Evolutionary conservation across 148 eudicot genomes (phyloP).

Genomic region (Amaranthus cruentus): DNA sequence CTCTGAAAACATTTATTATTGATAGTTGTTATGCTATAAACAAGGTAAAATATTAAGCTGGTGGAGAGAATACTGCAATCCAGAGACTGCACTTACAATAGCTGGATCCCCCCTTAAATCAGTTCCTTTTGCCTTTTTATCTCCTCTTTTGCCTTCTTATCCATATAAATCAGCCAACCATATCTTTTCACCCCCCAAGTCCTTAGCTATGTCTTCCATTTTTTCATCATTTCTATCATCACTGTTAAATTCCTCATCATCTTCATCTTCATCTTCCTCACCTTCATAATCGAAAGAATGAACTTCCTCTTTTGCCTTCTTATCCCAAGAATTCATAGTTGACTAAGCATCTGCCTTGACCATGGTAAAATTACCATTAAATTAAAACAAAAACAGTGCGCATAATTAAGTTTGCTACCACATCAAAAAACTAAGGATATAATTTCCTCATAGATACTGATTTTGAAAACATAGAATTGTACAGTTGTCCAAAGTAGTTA

Average conservation of each 20-base stretch:
- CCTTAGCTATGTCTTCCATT: conserved; percentile 95
- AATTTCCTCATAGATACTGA: neutral
- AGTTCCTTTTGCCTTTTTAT: conserved; percentile 94
- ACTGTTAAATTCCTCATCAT: conserved; percentile 90
- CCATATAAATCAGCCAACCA: conserved; percentile 99
- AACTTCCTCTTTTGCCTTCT: conserved; percentile 65
- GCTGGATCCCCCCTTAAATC: conserved; percentile 98
- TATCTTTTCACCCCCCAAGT: conserved; percentile 92
- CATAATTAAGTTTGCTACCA: neutral
- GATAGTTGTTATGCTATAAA: neutral
- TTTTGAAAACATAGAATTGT: neutral
- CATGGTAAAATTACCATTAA: neutral
- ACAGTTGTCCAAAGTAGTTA: too few species aligned
- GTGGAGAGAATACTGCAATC: neutral
- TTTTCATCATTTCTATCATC: conserved; percentile 95
- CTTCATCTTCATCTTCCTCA: conserved; percentile 75
- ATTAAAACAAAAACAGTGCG: neutral
- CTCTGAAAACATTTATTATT: conserved; percentile 40
- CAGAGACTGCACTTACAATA: conserved; percentile 54
- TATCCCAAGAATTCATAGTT: conserved; percentile 23
- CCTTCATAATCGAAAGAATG: conserved; percentile 68
- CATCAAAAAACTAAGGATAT: neutral
- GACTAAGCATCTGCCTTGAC: neutral
- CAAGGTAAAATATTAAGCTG: neutral
- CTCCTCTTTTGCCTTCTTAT: conserved; percentile 95